phyloP scores from a whole-genome alignment of 305 asterid genomes.

The Fraxinus dipetala region DNA sequence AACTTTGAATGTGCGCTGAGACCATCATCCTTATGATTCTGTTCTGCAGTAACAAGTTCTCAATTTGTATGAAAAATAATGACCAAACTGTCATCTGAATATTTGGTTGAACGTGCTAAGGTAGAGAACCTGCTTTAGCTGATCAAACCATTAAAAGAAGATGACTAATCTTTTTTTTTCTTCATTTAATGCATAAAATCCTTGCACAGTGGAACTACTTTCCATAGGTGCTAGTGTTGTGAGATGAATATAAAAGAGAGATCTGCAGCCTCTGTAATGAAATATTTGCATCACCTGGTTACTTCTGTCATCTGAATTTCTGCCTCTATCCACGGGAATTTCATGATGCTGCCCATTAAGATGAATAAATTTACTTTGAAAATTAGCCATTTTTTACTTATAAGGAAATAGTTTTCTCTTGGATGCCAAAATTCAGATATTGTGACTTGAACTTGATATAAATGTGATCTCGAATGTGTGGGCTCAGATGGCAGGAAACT shows the following conservation, averaged over 20 bases:
- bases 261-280: not conserved
- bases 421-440: not conserved
- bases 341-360: not conserved
- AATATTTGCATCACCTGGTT: not conserved
- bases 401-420: not conserved
- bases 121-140: not conserved
- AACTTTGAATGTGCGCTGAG: not conserved
- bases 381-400: not conserved
- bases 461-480: not conserved
- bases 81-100: not conserved
- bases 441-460: not conserved
- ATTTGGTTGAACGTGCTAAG: not conserved
- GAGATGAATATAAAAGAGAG: not conserved
- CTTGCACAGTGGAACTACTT: not conserved
- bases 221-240: not conserved
- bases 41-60: not conserved
- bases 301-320: not conserved
- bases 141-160: not conserved
- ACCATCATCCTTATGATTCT: not conserved
- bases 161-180: not conserved
- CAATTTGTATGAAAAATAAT: not conserved
- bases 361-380: not conserved
- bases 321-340: not conserved
- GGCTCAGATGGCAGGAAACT: not conserved
- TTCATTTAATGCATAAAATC: not conserved